Evolutionary conservation across 1,139 yeast species (phyloP), one percentile per base, ranked within the genome.

Genomic region (Magnusiomyces paraingens): DNA sequence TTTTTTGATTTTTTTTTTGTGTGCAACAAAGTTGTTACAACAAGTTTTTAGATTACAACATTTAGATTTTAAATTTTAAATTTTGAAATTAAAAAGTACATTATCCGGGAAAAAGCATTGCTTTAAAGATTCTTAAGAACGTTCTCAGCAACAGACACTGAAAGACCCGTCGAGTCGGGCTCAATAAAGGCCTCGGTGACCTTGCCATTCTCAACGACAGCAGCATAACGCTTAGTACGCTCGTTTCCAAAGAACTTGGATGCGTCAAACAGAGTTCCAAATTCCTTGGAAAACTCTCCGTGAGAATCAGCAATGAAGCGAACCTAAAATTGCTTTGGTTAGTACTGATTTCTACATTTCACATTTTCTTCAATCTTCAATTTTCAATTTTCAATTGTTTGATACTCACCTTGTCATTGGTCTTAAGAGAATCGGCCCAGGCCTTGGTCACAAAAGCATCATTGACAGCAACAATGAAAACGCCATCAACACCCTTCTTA

Each of bases 361-460:
- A 8, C 32, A 26, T 26, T 26, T 26, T 26, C 32, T 15, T 22
- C 26, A 29, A 3, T 15, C 10, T 45, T n/a, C 11, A 41, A 17
- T 8, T 43, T 4, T 40, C 22, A 11, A 20, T 40, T 32, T 32
- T 32, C 12, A 40, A 15, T n/a, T n/a, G n/a, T n/a, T n/a, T n/a
- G n/a, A n/a, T 15, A 17, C 35, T 47, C 18, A 57, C 57, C 41
- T 55, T 47, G 17, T 47, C 53, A 38, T 52, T 53, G 45, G 57
- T 39, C 38, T 56, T 43, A 43, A 83, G 68, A 3, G 69, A 61
- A 56, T 80, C 79, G 45, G 79, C 80, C 95, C 95, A 88, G 0
- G 94, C 91, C 63, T 81, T 80, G 65, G 86, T 81, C 51, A 88
- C 96, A 68, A 89, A 89, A 2, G 93, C 80, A 67, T 89, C 96